Evolutionary conservation across 768 basidiomycete species (phyloP).

Genomic region (Polyporus arcularius): DNA sequence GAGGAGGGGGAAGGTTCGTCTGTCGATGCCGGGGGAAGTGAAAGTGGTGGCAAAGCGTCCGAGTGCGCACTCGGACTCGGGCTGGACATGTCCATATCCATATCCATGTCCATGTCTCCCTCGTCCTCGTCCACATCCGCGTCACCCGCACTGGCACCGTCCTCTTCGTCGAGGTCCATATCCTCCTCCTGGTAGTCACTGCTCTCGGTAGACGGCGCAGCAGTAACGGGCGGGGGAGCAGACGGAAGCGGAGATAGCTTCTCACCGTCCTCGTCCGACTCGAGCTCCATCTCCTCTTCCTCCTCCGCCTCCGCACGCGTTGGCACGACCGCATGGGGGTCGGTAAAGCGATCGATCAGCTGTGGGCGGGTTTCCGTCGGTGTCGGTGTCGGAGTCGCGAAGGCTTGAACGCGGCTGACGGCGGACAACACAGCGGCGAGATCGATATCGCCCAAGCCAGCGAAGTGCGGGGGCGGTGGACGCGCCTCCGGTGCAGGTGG

Average conservation of each 20-base stretch:
- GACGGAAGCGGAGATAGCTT: background rate
- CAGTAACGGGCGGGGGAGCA: background rate
- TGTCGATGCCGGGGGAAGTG: background rate
- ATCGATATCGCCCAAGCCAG: background rate
- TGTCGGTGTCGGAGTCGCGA: background rate
- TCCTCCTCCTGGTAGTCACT: background rate
- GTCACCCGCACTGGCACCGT: background rate
- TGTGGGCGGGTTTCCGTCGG: background rate
- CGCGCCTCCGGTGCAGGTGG: background rate
- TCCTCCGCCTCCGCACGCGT: constrained; percentile 14
- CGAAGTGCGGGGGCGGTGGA: background rate
- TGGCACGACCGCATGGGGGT: background rate
- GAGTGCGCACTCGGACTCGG: background rate
- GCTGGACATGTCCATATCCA: background rate
- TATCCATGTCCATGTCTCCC: constrained; percentile 9
- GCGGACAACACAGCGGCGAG: background rate
- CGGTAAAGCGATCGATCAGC: constrained; percentile 10
- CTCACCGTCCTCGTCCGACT: constrained; percentile 11
- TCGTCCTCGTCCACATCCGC: background rate
- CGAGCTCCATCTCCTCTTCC: constrained; percentile 22
- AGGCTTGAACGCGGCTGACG: background rate
- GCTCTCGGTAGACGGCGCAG: background rate
- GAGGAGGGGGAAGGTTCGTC: background rate
- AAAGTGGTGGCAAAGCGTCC: background rate
- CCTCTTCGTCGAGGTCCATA: constrained; percentile 6